Evolutionary conservation across 2,329 filamentous ascomycete genomes (phyloP).

Genomic region (Claviceps sp.): DNA sequence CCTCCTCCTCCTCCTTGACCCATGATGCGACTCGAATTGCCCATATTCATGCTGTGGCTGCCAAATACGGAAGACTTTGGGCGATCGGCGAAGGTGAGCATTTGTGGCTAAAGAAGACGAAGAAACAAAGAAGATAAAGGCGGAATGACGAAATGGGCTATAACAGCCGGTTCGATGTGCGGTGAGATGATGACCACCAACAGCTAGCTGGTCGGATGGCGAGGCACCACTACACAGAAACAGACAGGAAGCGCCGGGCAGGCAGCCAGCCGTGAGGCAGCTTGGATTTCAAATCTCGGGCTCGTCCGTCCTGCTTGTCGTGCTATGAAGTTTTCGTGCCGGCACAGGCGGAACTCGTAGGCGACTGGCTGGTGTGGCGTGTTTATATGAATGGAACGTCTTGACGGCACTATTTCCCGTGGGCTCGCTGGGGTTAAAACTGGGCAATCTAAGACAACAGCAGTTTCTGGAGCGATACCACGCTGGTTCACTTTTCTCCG

Average conservation of each 20-base stretch:
- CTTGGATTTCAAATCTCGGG: neutral
- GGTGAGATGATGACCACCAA: neutral
- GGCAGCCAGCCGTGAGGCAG: neutral
- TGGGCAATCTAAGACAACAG: conserved; percentile 5
- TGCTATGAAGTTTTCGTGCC: neutral
- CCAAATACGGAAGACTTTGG: conserved; percentile 5
- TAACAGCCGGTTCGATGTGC: neutral
- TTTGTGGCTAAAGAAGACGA: conserved; percentile 4
- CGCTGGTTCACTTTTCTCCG: conserved; percentile 3
- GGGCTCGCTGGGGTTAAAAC: neutral
- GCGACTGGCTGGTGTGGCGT: neutral
- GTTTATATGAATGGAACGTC: neutral
- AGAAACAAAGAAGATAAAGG: neutral
- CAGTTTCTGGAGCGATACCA: conserved; percentile 3
- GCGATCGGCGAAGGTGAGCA: conserved; percentile 6
- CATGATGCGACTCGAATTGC: neutral
- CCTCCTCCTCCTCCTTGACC: conserved; percentile 5
- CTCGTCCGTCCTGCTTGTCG: neutral
- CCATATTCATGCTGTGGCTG: conserved; percentile 2
- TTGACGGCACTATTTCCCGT: neutral
- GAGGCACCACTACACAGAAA: neutral
- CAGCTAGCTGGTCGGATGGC: neutral
- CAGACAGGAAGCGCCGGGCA: neutral
- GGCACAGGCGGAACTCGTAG: neutral
- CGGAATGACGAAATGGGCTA: neutral